These are phyloP conservation scores for Epichloe brachyelytri DNA, from an alignment of 2,329 filamentous ascomycete genomes.

Conservation along the genomic window DNA sequence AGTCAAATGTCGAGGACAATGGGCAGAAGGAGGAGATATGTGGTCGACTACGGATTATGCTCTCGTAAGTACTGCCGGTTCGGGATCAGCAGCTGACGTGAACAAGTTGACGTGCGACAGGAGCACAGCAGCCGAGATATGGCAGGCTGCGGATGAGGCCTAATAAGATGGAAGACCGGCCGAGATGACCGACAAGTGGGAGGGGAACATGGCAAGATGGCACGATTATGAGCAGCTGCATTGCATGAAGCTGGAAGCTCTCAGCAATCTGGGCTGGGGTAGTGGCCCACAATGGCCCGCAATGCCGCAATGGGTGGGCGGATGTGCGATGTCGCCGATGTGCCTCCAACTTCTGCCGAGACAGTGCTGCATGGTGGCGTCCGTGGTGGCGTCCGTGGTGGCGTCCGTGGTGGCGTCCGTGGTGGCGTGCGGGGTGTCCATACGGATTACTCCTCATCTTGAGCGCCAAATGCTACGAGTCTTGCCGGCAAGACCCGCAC, in stretches of 20 bases:
- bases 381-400: too few relatives aligned
- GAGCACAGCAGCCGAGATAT: neutral
- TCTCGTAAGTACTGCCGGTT: slow-evolving; percentile 12
- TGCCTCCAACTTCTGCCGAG: too few relatives aligned
- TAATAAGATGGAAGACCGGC: neutral
- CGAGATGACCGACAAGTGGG: neutral
- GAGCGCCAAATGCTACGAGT: neutral
- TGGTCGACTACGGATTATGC: slow-evolving; percentile 9
- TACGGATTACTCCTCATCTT: too few relatives aligned
- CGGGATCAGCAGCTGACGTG: slow-evolving; percentile 12
- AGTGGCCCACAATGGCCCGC: too few relatives aligned
- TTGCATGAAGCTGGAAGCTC: too few relatives aligned
- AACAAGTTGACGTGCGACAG: slow-evolving; percentile 3
- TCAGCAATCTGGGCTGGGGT: too few relatives aligned
- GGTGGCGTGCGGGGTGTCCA: neutral
- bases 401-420: neutral
- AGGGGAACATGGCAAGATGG: too few relatives aligned
- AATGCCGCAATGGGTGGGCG: too few relatives aligned
- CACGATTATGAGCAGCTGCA: too few relatives aligned
- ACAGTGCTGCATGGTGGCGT: too few relatives aligned
- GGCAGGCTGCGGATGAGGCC: neutral
- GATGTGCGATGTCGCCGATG: too few relatives aligned
- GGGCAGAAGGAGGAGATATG: slow-evolving; percentile 12
- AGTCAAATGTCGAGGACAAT: slow-evolving; percentile 13
- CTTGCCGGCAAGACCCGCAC: too few relatives aligned